phyloP scores from a whole-genome alignment of 352 stramenopile species.

The Pythium vanterpoolii region DNA sequence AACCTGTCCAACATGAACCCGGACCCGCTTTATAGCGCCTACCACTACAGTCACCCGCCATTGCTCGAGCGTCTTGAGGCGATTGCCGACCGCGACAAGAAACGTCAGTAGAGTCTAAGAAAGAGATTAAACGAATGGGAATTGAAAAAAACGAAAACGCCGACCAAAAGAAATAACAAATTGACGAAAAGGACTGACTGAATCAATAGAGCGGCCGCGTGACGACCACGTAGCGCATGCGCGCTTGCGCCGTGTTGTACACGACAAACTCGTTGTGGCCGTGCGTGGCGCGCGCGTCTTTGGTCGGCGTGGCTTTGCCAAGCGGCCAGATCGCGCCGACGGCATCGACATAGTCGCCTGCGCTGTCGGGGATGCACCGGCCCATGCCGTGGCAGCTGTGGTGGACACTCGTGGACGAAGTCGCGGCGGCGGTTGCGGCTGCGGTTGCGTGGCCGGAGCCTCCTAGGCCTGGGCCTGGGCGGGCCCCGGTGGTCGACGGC shows the following conservation, averaged over 20 bases:
- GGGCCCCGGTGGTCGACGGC: slow-evolving; percentile 15
- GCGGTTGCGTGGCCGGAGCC: too few relatives aligned
- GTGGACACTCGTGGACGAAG: slow-evolving; percentile 22
- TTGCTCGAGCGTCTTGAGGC: slow-evolving; percentile 94
- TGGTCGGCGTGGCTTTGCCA: slow-evolving; percentile 49
- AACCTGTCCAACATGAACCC: slow-evolving; percentile 97
- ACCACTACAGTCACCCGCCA: slow-evolving; percentile 97
- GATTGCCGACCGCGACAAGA: slow-evolving; percentile 77
- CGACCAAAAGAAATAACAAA: slow-evolving; percentile 1
- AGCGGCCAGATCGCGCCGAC: slow-evolving; percentile 65
- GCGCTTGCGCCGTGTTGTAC: slow-evolving; percentile 74
- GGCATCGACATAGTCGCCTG: slow-evolving; percentile 49
- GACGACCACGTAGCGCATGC: slow-evolving; percentile 79
- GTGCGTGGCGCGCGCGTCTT: slow-evolving; percentile 45
- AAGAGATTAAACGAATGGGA: slow-evolving; percentile 8
- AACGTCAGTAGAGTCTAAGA: slow-evolving; percentile 33
- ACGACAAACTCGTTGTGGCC: slow-evolving; percentile 86
- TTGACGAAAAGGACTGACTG: not conserved
- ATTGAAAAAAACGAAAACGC: not conserved
- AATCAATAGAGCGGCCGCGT: slow-evolving; percentile 12
- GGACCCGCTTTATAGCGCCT: slow-evolving; percentile 92
- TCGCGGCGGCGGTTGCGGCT: not conserved
- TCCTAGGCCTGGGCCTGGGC: too few relatives aligned
- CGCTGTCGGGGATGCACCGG: slow-evolving; percentile 48
- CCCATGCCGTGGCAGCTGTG: slow-evolving; percentile 70